These are phyloP conservation scores for Kwoniella dendrophila DNA, from an alignment of 768 basidiomycete genomes.

Conservation along the genomic window DNA sequence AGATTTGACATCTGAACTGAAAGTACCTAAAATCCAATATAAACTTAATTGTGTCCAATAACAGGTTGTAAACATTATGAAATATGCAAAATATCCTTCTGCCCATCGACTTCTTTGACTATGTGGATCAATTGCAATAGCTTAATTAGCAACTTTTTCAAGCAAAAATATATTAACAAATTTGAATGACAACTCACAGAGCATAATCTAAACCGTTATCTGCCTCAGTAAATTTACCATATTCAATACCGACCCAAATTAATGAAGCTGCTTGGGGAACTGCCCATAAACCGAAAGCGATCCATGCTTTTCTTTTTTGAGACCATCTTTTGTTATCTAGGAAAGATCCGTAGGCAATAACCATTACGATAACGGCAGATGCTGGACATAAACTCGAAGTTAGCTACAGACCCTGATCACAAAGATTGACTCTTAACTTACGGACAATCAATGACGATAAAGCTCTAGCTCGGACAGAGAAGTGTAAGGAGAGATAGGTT, in stretches of 20 bases:
- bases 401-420: not conserved
- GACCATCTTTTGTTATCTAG: conserved; percentile 31
- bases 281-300: conserved; percentile 24
- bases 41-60: conserved; percentile 8
- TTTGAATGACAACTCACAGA: no score
- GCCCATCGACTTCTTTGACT: no score
- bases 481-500: conserved; percentile 11
- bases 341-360: conserved; percentile 23
- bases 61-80: no score
- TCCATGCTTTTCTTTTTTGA: conserved; percentile 23
- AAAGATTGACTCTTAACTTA: not conserved
- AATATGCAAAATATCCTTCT: no score
- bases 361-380: not conserved
- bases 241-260: conserved; percentile 27
- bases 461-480: conserved; percentile 13
- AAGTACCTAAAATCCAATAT: conserved; percentile 42
- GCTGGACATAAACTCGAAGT: not conserved
- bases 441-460: not conserved
- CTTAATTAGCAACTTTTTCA: no score
- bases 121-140: no score
- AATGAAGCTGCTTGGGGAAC: conserved; percentile 31
- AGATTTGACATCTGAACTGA: conserved; percentile 32
- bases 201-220: not conserved
- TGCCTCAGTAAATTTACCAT: not conserved
- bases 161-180: no score